Conservation (phyloP, 495 filamentous ascomycete species). For the Hypomontagnella monticulosa region DNA sequence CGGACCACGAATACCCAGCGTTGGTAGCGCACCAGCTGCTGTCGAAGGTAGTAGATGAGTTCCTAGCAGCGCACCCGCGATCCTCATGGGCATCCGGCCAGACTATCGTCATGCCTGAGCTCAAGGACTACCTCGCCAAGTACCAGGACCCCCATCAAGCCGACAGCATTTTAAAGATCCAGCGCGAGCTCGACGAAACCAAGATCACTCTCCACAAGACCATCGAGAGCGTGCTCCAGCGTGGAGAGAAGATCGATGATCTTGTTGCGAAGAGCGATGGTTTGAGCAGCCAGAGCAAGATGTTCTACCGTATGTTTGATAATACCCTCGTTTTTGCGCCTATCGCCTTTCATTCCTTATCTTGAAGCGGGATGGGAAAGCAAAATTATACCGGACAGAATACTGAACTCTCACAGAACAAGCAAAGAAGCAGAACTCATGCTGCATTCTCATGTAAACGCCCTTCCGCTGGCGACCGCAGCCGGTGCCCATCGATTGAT, state of each 20-base stretch:
- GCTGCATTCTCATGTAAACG: slow-evolving; percentile 81
- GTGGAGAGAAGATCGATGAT: slow-evolving; percentile 91
- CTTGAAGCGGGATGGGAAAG: too few species aligned
- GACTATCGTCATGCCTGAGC: slow-evolving; percentile 69
- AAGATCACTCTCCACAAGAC: slow-evolving; percentile 98
- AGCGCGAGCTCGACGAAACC: slow-evolving; percentile 96
- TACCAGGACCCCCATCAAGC: slow-evolving; percentile 91
- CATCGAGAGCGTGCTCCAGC: slow-evolving; percentile 87
- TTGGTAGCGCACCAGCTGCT: slow-evolving; percentile 94
- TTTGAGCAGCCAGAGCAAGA: slow-evolving; percentile 88
- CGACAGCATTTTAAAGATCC: slow-evolving; percentile 92
- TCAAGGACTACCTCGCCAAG: slow-evolving; percentile 85
- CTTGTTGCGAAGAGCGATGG: slow-evolving; percentile 89
- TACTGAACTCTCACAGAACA: slow-evolving; percentile 46
- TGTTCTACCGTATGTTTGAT: slow-evolving; percentile 88
- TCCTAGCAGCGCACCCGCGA: slow-evolving; percentile 80
- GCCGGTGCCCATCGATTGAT: slow-evolving; percentile 13
- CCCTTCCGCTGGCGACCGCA: not conserved
- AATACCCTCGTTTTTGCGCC: too few species aligned
- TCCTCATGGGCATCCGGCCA: slow-evolving; percentile 66
- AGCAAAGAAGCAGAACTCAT: slow-evolving; percentile 97
- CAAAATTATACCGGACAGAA: not conserved
- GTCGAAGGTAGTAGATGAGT: slow-evolving; percentile 92
- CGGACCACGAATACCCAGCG: slow-evolving; percentile 87
- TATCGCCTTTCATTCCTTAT: too few species aligned